Base-by-base conservation (phyloP, 805 yeast species). In the Debaryomyces prosopidis region DNA sequence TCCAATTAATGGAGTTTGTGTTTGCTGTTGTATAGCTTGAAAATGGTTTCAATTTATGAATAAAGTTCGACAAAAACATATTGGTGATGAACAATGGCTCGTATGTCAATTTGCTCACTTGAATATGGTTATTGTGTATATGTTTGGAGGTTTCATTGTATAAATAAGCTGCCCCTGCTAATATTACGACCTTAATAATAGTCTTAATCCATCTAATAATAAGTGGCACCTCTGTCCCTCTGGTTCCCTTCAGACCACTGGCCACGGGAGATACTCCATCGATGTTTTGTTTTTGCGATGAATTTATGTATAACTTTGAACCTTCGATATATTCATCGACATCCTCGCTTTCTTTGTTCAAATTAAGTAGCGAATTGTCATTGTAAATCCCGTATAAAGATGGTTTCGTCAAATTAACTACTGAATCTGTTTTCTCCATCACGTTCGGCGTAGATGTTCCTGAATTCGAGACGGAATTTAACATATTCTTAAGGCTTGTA, bases 101-200 rank as follows among this genome's bases (percentile, higher is more conserved):
- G 36, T 69, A 65, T 14, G 77, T 65, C 45, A 74, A 54, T 34
- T 66, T 60, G 10, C 69, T 66, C 14, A 68, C 75, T 34, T 70
- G 65, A 39, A 71, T 68, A 51, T 78, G 83, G 43, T 73, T 74
- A 50, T 62, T 77, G 58, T 79, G 80, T 44, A 82, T 66, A 51
- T 79, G 79, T 43, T 68, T 73, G 9, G 81, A 73, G 33, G 82
- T 61, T 48, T 70, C 78, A 55, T 81, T 77, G 59, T 80, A 82
- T 6, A 77, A 53, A 41, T 73, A 76, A 9, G 88, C 87, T 23
- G 77, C 69, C 4, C 63, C 45, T 8, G 79, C 71, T 41, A 71
- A 60, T 15, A 65, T 43, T 3, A 54, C 30, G 15, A 65, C 33
- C 34, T 66, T 65, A 38, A 45, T 40, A 17, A 47, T 20, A n/a